Evolutionary conservation across 371 early-diverging fungal species (phyloP).

Genomic region (Lichtheimia corymbifera): DNA sequence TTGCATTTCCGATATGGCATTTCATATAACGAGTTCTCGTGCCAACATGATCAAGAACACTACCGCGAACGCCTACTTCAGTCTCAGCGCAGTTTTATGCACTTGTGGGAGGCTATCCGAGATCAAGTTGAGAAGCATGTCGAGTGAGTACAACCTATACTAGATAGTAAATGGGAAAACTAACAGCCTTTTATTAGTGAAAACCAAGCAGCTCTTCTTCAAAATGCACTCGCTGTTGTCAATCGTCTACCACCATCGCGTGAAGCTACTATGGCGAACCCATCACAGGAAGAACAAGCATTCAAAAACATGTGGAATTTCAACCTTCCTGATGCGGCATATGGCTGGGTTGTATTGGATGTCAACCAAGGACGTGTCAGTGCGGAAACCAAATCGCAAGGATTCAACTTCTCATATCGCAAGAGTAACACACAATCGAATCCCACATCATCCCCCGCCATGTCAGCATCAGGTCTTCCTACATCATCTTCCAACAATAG

Average conservation of each 20-base stretch:
- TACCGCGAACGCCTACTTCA: constrained; percentile 58
- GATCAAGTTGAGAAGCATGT: constrained; percentile 58
- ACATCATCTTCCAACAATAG: constrained; percentile 12
- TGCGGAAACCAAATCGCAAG: constrained; percentile 60
- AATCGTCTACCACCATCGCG: constrained; percentile 54
- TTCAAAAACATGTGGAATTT: constrained; percentile 75
- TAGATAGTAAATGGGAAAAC: not conserved
- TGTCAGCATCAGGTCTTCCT: constrained; percentile 23
- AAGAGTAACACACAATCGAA: constrained; percentile 21
- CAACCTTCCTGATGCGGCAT: constrained; percentile 65
- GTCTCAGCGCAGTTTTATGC: constrained; percentile 60
- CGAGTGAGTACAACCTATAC: constrained; percentile 43
- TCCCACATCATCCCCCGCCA: constrained; percentile 24
- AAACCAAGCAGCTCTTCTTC: constrained; percentile 51
- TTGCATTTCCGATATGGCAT: constrained; percentile 72
- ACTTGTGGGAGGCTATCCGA: constrained; percentile 62
- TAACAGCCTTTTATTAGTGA: constrained; percentile 30
- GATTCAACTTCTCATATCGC: constrained; percentile 63
- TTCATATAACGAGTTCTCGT: constrained; percentile 68
- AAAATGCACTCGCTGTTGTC: constrained; percentile 59
- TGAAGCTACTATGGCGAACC: constrained; percentile 10
- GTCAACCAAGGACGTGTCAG: constrained; percentile 53
- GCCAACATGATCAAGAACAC: constrained; percentile 62
- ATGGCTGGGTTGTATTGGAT: constrained; percentile 58
- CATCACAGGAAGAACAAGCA: constrained; percentile 51